A percentile compares a stretch with the other conserved stretches of the same genome.
Conservation (phyloP, 2,329 filamentous ascomycete species). For the Fusarium zealandicum region DNA sequence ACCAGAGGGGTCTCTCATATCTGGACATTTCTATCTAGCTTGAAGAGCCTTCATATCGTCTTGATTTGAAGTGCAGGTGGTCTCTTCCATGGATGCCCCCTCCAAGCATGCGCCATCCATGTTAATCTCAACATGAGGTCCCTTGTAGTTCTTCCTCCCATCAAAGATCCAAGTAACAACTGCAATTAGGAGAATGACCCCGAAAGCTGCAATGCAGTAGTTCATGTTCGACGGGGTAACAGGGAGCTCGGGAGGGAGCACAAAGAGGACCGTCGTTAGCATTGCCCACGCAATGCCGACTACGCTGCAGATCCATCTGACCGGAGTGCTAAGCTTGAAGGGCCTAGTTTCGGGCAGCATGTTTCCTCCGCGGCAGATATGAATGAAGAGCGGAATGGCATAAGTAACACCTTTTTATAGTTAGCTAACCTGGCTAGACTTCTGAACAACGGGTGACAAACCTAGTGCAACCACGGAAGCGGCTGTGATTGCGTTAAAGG, state of each 20-base stretch:
- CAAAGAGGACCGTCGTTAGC: conserved; percentile 77
- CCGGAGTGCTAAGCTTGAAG: conserved; percentile 47
- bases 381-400: conserved; percentile 75
- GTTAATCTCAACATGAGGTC: conserved; percentile 40
- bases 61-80: conserved; percentile 25
- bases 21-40: neutral
- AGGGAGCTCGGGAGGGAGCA: conserved; percentile 73
- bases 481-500: conserved; percentile 76
- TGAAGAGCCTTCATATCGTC: conserved; percentile 19
- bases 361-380: conserved; percentile 69
- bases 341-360: conserved; percentile 63
- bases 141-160: conserved; percentile 56
- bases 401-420: conserved; percentile 63
- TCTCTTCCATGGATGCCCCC: conserved; percentile 30
- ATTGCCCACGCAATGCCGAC: conserved; percentile 69
- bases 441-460: neutral
- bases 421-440: conserved; percentile 38
- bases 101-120: conserved; percentile 25
- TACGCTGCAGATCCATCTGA: conserved; percentile 49
- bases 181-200: conserved; percentile 55
- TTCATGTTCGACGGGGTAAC: conserved; percentile 75
- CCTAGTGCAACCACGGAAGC: conserved; percentile 75
- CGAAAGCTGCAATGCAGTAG: conserved; percentile 58
- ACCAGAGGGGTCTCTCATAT: too few relatives aligned
- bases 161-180: conserved; percentile 56